Base-by-base conservation (phyloP, 2,329 filamentous ascomycete genomes). In the Colletotrichum sublineola region DNA sequence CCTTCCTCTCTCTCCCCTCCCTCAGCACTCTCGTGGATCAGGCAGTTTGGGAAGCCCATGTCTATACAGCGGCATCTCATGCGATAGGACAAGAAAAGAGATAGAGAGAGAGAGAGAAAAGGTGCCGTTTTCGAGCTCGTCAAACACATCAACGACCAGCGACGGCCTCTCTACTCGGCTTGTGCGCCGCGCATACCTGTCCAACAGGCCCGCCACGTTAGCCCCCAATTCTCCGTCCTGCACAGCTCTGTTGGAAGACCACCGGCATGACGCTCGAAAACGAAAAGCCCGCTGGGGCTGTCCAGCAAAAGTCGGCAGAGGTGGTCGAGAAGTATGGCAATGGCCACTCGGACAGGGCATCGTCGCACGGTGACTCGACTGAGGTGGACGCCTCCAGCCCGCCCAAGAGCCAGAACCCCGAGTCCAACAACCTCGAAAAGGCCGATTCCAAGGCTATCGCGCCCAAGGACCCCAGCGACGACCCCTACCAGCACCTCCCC, bases 401-500 rank as follows among this genome's bases (percentile, higher is more conserved):
- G 29, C 42, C 63, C 40, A 75, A 75, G 61, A 75, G 74, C 53
- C 75, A 75, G 55, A 40, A 67, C 36, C 65, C 76, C 8, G 75
- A 75, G 42, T 76, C 75, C 58, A 40, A 73, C 31, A 76, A 77
- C 29, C 75, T 86, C 48, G 77, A 81, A 70, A 86, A 85, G 78
- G 81, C 81, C 71, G 85, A 87, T 74, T 85, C 84, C 58, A 82
- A 83, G 63, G 80, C 83, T n/a, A 71, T 79, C 9, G 76, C 77
- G 57, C 77, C 79, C 14, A 73, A 48, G 8, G 84, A 85, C 52
- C 77, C 84, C 4, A 84, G 88, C 64, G 84, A 86, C 40, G 88
- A 90, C 76, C 83, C 88, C 4, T 91, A 89, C 77, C 83, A 84
- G 36, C 89, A 94, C 79, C 84, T 95, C 4, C 88, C 92, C 1